Evolutionary conservation across 192 early-diverging fungal genomes (phyloP).

Genomic region (Entomortierella chlamydospora): DNA sequence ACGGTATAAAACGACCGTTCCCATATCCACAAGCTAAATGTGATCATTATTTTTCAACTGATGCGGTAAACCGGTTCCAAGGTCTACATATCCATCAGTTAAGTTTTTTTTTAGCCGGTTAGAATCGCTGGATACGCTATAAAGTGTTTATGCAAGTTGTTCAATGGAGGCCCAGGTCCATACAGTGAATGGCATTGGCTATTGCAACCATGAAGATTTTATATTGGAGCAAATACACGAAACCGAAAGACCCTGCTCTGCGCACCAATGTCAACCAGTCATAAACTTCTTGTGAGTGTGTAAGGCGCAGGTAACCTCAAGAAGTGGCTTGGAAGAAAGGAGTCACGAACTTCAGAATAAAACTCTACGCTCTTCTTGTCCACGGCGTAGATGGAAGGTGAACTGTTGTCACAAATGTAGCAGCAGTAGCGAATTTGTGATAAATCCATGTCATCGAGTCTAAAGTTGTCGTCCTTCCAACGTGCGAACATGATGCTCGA

Average conservation of each 20-base stretch:
- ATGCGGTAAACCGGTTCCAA: too few species aligned
- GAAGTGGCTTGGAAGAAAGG: conserved; percentile 6
- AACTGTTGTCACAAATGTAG: background rate
- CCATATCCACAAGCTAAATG: too few species aligned
- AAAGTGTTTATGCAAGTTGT: too few species aligned
- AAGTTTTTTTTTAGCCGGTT: too few species aligned
- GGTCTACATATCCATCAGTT: too few species aligned
- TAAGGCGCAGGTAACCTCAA: background rate
- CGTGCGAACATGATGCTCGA: background rate
- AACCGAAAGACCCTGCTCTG: conserved; percentile 1
- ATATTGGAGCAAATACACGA: conserved; percentile 1
- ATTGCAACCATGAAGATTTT: conserved; percentile 12
- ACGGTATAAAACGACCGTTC: too few species aligned
- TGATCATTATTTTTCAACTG: too few species aligned
- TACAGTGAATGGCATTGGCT: background rate
- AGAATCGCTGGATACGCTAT: too few species aligned
- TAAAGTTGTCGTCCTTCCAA: background rate
- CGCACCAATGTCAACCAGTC: background rate
- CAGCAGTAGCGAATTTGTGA: conserved; percentile 7
- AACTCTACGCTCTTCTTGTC: background rate
- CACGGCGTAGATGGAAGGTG: background rate
- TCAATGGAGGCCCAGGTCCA: too few species aligned
- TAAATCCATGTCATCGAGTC: background rate
- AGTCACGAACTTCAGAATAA: background rate
- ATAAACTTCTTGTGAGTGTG: background rate